Evolutionary conservation across 2,329 filamentous ascomycete genomes (phyloP).

Genomic region (Orbilia oligospora): DNA sequence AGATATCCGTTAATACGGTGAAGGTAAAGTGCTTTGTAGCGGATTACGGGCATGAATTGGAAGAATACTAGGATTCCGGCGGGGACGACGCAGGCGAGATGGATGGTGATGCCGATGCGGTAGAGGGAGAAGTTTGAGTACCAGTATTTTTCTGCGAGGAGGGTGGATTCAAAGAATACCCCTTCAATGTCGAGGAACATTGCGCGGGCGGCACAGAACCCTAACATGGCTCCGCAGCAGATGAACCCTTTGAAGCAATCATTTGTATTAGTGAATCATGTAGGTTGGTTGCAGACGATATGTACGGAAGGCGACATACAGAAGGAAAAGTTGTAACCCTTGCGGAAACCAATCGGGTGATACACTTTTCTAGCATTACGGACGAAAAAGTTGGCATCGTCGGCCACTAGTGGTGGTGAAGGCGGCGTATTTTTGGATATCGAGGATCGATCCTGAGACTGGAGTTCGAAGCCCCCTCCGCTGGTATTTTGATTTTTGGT

Average conservation of each 20-base stretch:
- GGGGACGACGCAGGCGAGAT: conserved; percentile 69
- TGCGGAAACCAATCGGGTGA: conserved; percentile 70
- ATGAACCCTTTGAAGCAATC: conserved; percentile 63
- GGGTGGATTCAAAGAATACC: conserved; percentile 63
- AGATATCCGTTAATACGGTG: conserved; percentile 76
- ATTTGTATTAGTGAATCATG: neutral
- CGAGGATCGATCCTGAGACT: neutral
- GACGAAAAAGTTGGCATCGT: conserved; percentile 27
- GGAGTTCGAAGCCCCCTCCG: neutral
- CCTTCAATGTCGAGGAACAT: conserved; percentile 69
- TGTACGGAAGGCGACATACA: conserved; percentile 65
- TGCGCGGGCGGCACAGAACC: conserved; percentile 71
- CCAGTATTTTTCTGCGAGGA: conserved; percentile 69
- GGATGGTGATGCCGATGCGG: conserved; percentile 69
- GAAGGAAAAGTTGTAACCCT: conserved; percentile 73
- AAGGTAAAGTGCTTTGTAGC: conserved; percentile 70
- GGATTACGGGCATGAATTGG: conserved; percentile 71
- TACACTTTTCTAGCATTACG: conserved; percentile 31
- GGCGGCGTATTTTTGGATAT: neutral
- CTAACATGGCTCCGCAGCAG: conserved; percentile 69
- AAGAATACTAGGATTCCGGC: conserved; percentile 69
- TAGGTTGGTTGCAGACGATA: neutral
- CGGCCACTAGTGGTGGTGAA: neutral
- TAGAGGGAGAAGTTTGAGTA: conserved; percentile 66
- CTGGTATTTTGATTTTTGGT: neutral